Evolutionary conservation across 192 early-diverging fungal genomes (phyloP), one percentile per base, ranked within the genome.

Genomic region (Coemansia sp.): DNA sequence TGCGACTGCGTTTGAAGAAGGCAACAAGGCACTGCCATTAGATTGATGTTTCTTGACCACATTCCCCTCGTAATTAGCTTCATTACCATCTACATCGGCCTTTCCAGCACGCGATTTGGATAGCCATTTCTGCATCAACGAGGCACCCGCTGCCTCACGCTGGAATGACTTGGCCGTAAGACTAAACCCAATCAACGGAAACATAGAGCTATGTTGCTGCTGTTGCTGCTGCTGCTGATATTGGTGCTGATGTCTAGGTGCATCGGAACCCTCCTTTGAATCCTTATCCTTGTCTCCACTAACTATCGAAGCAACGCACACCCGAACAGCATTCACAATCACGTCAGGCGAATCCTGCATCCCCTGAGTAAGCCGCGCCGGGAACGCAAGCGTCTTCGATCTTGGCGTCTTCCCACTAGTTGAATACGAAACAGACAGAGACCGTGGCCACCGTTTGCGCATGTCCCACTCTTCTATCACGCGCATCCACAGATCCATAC

Each of bases 121-220:
- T 32, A 82, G 63, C 74, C 74, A 82, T n/a, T 69, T 67, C 36
- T 76, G 65, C 80, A 82, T 82, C 62, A 77, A 36, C 11, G 75
- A 60, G 4, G 68, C 75, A 18, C 66, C 60, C 16, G 80, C 74
- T 52, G 71, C 32, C 45, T 77, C 80, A 26, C 74, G 71, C 57
- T 77, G 75, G 26, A 82, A 77, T 26, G 67, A 52, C 19, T 67
- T 69, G 12, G 80, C 80, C 0, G 74, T 65, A 26, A 82, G 68
- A 43, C 54, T 67, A 45, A 82, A 62, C 16, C 60, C 56, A 39
- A 63, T 42, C 18, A 82, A 45, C 5, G 80, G 80, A 48, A 82
- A 77, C 39, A 71, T 16, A 40, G 52, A 12, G 39, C 41, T 9
- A 36, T 7, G n/a, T 41, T 36, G 39, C 39, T 58, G 56, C n/a